phyloP scores from a whole-genome alignment of 352 stramenopile genomes.

The Peronospora farinosa region DNA sequence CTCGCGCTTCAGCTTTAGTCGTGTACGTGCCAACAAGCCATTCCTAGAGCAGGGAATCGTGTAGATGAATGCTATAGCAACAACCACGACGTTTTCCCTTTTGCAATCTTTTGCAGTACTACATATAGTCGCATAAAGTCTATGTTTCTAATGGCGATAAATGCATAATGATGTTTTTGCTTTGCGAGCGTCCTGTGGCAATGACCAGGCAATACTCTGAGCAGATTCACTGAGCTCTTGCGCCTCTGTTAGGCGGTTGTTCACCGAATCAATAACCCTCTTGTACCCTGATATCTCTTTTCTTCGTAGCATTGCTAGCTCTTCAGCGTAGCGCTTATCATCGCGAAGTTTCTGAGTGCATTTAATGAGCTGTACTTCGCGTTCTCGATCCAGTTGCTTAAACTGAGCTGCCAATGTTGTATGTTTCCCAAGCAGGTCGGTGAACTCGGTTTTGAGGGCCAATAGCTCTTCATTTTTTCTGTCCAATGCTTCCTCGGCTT shows the following conservation, averaged over 20 bases:
- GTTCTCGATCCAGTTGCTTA: constrained; percentile 37
- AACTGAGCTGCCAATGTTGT: constrained; percentile 33
- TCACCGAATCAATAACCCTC: constrained; percentile 55
- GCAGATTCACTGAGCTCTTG: constrained; percentile 27
- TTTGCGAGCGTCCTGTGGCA: constrained; percentile 21
- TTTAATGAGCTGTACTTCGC: constrained; percentile 30
- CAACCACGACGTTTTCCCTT: constrained; percentile 9
- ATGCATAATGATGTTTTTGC: constrained; percentile 53
- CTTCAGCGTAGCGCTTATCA: constrained; percentile 42
- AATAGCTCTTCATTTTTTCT: constrained; percentile 43
- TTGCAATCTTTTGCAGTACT: constrained; percentile 2
- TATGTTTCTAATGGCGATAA: constrained; percentile 43
- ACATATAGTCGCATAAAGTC: too few relatives aligned
- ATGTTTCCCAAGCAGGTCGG: constrained; percentile 52
- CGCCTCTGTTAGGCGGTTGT: constrained; percentile 51
- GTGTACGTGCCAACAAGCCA: constrained; percentile 57
- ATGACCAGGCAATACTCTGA: constrained; percentile 28
- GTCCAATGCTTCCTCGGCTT: constrained; percentile 35
- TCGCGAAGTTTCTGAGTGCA: constrained; percentile 35
- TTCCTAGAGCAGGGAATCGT: constrained; percentile 77
- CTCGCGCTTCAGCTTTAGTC: constrained; percentile 64
- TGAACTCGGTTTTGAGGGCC: constrained; percentile 56
- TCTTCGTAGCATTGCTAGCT: constrained; percentile 44
- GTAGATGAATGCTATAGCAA: constrained; percentile 24
- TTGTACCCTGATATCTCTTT: constrained; percentile 56